Base-by-base conservation (phyloP, 2,329 filamentous ascomycete species). In the Zelopaecilomyces penicillatus region DNA sequence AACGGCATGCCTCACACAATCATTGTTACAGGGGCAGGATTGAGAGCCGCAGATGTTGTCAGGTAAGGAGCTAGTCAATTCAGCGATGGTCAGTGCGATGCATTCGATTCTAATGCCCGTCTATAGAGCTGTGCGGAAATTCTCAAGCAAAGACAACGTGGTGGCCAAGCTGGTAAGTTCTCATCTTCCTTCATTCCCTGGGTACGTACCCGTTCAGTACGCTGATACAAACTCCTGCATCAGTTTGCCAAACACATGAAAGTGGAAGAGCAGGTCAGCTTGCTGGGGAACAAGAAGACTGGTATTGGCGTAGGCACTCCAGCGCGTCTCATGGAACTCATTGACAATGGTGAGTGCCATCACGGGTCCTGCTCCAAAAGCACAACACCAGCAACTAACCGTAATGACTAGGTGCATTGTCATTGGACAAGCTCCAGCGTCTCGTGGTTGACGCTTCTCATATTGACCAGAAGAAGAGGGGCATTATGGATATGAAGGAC, bases 241-340 rank as follows among this genome's bases (percentile, higher is more conserved):
- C 43, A 79, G 60, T 98, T 98, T 64, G 91, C 93, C 30, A 98
- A 98, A 65, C 93, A 98, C 64, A 95, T 98, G 71, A 98, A 98
- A 67, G 67, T 98, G 8, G 79, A 87, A 43, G 91, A 97, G 56
- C 86, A 90, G 31, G 80, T 90, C 42, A 74, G 83, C 47, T 86
- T 85, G 59, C 78, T 95, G 36, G 75, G 85, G 57, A 74, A 67
- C 43, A 72, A 67, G 53, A 82, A 83, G 49, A 87, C 89, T 9
- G 87, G 88, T 29, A 86, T 97, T 51, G 90, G 85, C 3, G 87
- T 96, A 10, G 93, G 93, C 4, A 98, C 93, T 5, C 91, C 93
- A 5, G 78, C 85, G 40, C 76, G 93, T 39, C 67, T 98, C 35
- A 81, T 79, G 42, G 90, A 95, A 56, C 67, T 98, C 49, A 77